Evolutionary conservation across 805 yeast genomes (phyloP).

Genomic region (Candida odintsovae): DNA sequence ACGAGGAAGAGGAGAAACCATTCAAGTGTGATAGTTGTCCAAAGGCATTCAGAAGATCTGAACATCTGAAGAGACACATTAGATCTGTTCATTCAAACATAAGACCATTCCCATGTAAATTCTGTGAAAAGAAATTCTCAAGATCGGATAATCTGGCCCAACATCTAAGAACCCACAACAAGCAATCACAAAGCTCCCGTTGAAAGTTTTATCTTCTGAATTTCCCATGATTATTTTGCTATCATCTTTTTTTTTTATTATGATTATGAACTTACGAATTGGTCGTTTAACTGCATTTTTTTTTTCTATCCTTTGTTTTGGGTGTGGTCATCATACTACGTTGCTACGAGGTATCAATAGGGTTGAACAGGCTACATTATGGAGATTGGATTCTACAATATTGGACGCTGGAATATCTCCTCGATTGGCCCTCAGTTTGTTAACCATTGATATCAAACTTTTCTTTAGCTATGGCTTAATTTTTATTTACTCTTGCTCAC

Average conservation of each 20-base stretch:
- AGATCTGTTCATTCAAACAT: conserved; percentile 67
- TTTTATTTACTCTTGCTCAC: neutral
- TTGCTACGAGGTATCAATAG: neutral
- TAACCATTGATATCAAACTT: neutral
- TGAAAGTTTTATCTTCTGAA: neutral
- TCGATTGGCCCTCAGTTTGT: neutral
- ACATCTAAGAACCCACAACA: conserved; percentile 53
- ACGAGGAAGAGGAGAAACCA: conserved; percentile 41
- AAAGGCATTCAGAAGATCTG: conserved; percentile 64
- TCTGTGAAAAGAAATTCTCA: conserved; percentile 56
- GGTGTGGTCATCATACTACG: neutral
- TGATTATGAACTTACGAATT: neutral
- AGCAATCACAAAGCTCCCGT: neutral
- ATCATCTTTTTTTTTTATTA: neutral
- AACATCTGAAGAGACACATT: conserved; percentile 69
- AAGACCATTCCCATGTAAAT: conserved; percentile 59
- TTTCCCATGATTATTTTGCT: neutral
- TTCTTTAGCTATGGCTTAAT: neutral
- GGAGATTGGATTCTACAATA: neutral
- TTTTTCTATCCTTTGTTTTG: neutral
- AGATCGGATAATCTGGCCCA: conserved; percentile 63
- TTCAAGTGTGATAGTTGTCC: conserved; percentile 60
- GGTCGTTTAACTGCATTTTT: neutral
- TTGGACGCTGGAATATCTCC: neutral
- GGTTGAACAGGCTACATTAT: neutral